Base-by-base conservation (phyloP, 305 asterid species). In the Solanum hybrid region DNA sequence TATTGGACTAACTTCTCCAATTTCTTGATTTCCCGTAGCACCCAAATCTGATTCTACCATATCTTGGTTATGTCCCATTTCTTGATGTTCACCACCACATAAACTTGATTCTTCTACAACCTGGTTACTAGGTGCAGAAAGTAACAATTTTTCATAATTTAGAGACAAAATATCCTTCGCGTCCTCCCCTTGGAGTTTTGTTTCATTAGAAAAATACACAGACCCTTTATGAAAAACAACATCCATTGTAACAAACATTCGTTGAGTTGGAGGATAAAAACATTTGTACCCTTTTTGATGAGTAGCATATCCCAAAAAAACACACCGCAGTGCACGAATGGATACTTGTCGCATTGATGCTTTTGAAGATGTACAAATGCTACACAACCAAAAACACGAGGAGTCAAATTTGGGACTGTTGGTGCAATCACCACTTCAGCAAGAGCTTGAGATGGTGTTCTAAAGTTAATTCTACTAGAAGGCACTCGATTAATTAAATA, bases 401-500 rank as follows among this genome's bases (percentile, higher is more conserved):
- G 16, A 40, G 51, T 40, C 51, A 40, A 40, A 11, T 11, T 11
- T 67, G 79, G 78, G 12, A 69, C 46, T 3, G 29, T 0, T 40
- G 1, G 89, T 3, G 89, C 42, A 29, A 10, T 46, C 3, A 77
- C 8, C 0, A 1, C 14, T 31, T 85, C 3, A 4, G 1, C 4
- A 1, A 88, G 87, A 5, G 89, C 35, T 1, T 90, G 11, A 1
- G 28, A 79, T 13, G 90, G 90, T 85, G 89, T 79, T 36, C 12
- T 3, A 8, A 92, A 86, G 1, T 79, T 5, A 13, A 80, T 29
- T 12, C 40, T 0, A 6, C 81, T 5, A 8, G 71, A 76, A 0
- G 87, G 84, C 22, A 40, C 78, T n/a, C 20, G 14, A 29, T 89
- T 89, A 37, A 87, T 89, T 3, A 91, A 18, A 69, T 73, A 91